Base-by-base conservation (phyloP, 225 moss, liverwort and hornwort species). In the Polytrichum commune region DNA sequence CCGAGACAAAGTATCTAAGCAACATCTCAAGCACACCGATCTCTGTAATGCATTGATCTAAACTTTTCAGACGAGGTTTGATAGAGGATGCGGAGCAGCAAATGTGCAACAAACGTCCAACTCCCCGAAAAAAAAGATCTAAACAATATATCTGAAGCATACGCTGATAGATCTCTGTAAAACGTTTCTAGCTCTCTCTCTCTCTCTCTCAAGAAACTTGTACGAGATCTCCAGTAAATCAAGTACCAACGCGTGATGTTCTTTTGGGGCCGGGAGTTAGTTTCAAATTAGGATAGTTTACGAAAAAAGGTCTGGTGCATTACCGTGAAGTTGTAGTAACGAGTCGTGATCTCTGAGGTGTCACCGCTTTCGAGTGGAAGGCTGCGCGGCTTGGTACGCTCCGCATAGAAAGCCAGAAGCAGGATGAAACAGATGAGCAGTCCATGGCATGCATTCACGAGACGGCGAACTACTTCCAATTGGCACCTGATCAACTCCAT, bases 321-420 rank as follows among this genome's bases (percentile, higher is more conserved):
- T 63, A 63, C 63, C 13, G 18, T 63, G 63, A 63, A 63, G 63
- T 63, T 63, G 27, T 63, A 29, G 63, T 63, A 63, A 28, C 27
- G 63, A 63, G 63, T 63, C 25, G 28, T 63, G 16, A 63, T 28
- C 18, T 18, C 63, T 60, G 25, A n/a, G 22, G 25, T 27, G 63
- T 28, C 63, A 24, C 24, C 13, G 63, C 63, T 10, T 63, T 63
- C 27, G 24, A 24, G 18, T 24, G 26, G 24, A 16, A 63, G 7
- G 27, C 13, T 63, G 63, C 18, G 24, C 63, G 22, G 63, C n/a
- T 58, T 24, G 20, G 58, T n/a, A 6, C 24, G 22, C 58, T 24
- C n/a, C 24, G 22, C 27, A 28, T 1, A 63, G 26, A 63, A 27
- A 24, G 63, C 63, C 63, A 63, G 63, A 18, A 63, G 10, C 18